Base-by-base conservation (phyloP, 192 early-diverging fungal genomes). In the Backusella mclennaniae region DNA sequence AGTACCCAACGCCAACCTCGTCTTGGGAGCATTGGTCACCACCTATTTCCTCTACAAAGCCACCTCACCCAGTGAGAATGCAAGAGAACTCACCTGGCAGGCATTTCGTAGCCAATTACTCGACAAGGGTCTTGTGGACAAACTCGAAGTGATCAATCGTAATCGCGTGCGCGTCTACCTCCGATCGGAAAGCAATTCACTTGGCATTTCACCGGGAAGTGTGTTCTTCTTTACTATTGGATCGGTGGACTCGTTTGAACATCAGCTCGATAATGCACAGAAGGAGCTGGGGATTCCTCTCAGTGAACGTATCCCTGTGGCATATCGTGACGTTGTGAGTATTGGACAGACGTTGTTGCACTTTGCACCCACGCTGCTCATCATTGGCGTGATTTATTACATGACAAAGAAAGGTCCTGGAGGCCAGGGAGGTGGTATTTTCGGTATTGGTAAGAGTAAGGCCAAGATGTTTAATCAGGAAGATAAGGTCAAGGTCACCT, bases 391-490 rank as follows among this genome's bases (percentile, higher is more conserved):
- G 15, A 84, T 99, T 39, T 86, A 92, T 67, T 98, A 91, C 85
- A 87, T 98, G 83, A 93, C 95, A 39, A 88, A 92, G 80, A 90
- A 95, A 49, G 92, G 91, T 0, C 85, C 84, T n/a, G 91, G 85
- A 8, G 79, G 56, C 33, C 36, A 29, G 14, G 29, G 31, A 42
- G 86, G 84, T 35, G 86, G 96, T 0, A 96, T 99, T 41, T 97
- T 99, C 86, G 96, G 96, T 36, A 93, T 99, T 59, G 95, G 96
- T 52, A 98, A 98, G 83, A 95, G 93, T 53, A 91, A 94, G 56
- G 98, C 98, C 26, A 95, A 95, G 83, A 83, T 99, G 86, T 99
- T 92, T 85, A 99, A 98, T 88, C 94, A 97, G 80, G 97, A 99
- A 83, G 94, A 91, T 1, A 94, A 97, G 38, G 93, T 99, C 67